A percentile compares a stretch with the other conserved stretches of the same genome.
phyloP scores from a whole-genome alignment of 768 basidiomycete species.

The Mycena belliarum region DNA sequence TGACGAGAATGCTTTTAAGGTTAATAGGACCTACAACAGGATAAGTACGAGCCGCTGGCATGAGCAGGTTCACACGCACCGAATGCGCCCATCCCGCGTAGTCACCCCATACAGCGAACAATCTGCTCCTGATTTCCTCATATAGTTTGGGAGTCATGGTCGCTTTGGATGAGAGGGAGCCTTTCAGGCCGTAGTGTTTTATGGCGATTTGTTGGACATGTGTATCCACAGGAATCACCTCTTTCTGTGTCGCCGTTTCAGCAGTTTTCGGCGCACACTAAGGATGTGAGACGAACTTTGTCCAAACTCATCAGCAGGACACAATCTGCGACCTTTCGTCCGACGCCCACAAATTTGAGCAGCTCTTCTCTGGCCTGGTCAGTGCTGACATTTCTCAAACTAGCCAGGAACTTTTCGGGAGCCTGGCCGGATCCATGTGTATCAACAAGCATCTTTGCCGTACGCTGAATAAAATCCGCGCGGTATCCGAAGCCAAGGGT shows the following conservation, averaged over 20 bases:
- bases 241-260: slow-evolving; percentile 46
- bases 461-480: slow-evolving; percentile 84
- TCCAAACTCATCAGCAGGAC: slow-evolving; percentile 90
- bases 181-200: slow-evolving; percentile 72
- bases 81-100: slow-evolving; percentile 93
- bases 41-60: background rate
- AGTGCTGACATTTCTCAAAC: slow-evolving; percentile 51
- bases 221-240: slow-evolving; percentile 93
- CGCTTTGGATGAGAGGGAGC: slow-evolving; percentile 43
- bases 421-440: slow-evolving; percentile 48
- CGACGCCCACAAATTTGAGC: slow-evolving; percentile 85
- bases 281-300: slow-evolving; percentile 56
- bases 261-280: background rate
- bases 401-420: slow-evolving; percentile 61
- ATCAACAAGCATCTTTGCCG: slow-evolving; percentile 76
- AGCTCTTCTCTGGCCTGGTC: slow-evolving; percentile 71
- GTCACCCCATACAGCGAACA: slow-evolving; percentile 73
- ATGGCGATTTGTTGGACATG: slow-evolving; percentile 90
- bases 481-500: slow-evolving; percentile 94
- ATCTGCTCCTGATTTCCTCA: slow-evolving; percentile 62
- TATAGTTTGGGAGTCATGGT: slow-evolving; percentile 79
- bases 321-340: slow-evolving; percentile 96
- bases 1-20: slow-evolving; percentile 65
- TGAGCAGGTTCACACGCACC: slow-evolving; percentile 39
- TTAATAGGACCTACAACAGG: slow-evolving; percentile 65